Evolutionary conservation across 2,329 filamentous ascomycete genomes (phyloP), one percentile per base, ranked within the genome.

Genomic region (Leptodontidium sp.): DNA sequence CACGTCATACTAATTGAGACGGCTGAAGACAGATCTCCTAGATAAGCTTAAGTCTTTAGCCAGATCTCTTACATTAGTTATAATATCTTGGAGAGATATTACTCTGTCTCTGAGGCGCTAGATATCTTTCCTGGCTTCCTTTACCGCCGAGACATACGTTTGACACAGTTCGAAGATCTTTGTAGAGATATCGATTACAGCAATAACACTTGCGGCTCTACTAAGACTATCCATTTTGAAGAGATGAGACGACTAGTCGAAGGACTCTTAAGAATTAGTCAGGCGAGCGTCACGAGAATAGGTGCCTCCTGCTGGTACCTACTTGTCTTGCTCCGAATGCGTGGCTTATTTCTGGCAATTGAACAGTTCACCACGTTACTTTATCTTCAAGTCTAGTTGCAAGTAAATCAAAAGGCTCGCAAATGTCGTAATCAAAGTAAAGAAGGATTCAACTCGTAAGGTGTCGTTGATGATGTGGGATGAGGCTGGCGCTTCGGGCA

Each of bases 51-150:
- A 26, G 9, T 57, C 57, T 43, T 67, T 17, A 53, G 40, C 47
- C 14, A 67, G 47, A 32, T 67, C 40, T 47, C n/a, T 47, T 1
- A 57, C n/a, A 57, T 57, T n/a, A 12, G 32, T 35, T 9, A 35
- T 4, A 9, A 68, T 43, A 53, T 61, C 47, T 49, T 68, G 32
- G 3, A 68, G 61, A 40, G 24, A 26, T 21, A 4, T 61, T 45
- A 68, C 26, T 9, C 62, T 61, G 17, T 49, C 55, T 14, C 40
- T 29, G 21, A 68, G 66, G 15, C 66, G 66, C 55, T 55, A 21
- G n/a, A 68, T 65, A 65, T 68, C 66, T 15, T 32, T 47, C 38
- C 38, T 65, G n/a, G 66, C 66, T 47, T 68, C 40, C 47, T 68
- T 68, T 15, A 68, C 66, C n/a, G 24, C 55, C 61, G 21, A 21